Conservation (phyloP, 495 filamentous ascomycete genomes). For the Penicillium desertorum region DNA sequence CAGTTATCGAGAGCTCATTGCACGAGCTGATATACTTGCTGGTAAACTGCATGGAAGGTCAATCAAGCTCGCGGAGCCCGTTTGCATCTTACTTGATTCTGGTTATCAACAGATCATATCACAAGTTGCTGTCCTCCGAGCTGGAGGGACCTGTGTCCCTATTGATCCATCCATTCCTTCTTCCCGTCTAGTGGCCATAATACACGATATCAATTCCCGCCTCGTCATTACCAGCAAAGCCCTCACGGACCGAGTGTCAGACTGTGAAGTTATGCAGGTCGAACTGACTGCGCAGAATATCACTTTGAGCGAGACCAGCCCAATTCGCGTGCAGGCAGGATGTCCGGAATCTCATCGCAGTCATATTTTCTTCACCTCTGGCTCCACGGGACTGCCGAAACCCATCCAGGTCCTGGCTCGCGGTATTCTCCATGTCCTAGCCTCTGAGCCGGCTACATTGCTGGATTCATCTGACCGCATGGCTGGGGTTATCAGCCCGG, state of each 20-base stretch:
- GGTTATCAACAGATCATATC: conserved; percentile 2
- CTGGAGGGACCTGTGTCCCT: conserved; percentile 10
- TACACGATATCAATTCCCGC: background rate
- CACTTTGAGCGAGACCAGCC: background rate
- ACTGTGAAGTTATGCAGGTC: background rate
- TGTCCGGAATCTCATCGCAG: background rate
- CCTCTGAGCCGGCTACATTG: background rate
- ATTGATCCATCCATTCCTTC: conserved; percentile 11
- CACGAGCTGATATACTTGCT: background rate
- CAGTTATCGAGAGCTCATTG: background rate
- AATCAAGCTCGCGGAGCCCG: background rate
- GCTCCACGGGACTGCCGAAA: conserved; percentile 25
- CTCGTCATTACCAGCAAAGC: background rate
- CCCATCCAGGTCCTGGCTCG: conserved; percentile 4
- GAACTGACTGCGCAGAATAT: background rate
- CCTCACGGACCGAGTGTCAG: background rate
- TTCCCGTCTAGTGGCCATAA: background rate
- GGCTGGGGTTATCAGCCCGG: conserved; percentile 5
- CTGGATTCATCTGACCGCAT: conserved; percentile 1
- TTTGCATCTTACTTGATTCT: background rate
- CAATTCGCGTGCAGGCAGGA: background rate
- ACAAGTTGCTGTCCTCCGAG: conserved; percentile 8
- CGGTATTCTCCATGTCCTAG: conserved; percentile 9
- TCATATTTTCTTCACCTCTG: conserved; percentile 18
- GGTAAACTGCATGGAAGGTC: background rate